Percentiles rank a stretch among this genome's conserved stretches.
These are phyloP conservation scores for Wickerhamomyces sydowiorum DNA, from an alignment of 805 yeast species.

Conservation along the genomic window DNA sequence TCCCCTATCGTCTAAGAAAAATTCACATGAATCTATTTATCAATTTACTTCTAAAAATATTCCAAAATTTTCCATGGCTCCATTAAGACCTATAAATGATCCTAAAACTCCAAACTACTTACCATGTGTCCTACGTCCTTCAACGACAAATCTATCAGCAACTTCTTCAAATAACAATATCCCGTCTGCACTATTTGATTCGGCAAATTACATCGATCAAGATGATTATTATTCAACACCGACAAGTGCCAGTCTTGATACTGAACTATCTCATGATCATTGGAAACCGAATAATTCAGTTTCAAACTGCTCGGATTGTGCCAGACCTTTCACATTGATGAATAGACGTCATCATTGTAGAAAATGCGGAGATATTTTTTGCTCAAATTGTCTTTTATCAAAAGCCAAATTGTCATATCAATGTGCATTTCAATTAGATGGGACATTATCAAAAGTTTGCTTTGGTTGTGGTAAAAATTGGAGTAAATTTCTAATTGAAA, in stretches of 20 bases:
- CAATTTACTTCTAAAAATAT: constrained; percentile 9
- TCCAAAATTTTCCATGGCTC: constrained; percentile 15
- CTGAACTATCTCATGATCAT: constrained; percentile 36
- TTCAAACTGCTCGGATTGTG: constrained; percentile 55
- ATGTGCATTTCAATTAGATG: constrained; percentile 46
- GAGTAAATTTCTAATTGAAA: constrained; percentile 30
- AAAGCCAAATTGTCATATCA: constrained; percentile 36
- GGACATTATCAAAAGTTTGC: constrained; percentile 55
- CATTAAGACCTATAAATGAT: constrained; percentile 58
- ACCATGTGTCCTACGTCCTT: constrained; percentile 65
- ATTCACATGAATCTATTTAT: constrained; percentile 16
- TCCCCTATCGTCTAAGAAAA: constrained; percentile 16
- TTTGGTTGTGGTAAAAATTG: constrained; percentile 50
- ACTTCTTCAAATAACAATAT: not conserved
- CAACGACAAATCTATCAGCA: constrained; percentile 12
- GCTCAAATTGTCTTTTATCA: constrained; percentile 52
- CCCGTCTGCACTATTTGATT: too few species aligned
- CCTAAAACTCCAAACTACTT: constrained; percentile 70
- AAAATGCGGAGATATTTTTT: constrained; percentile 65
- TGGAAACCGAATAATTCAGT: constrained; percentile 62
- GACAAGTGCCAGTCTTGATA: not conserved
- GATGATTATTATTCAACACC: constrained; percentile 1
- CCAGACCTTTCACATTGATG: constrained; percentile 53
- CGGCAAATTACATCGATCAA: too few species aligned
- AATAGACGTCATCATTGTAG: constrained; percentile 71